Conservation (phyloP, 306 rosid genomes). For the Prunus persica region DNA sequence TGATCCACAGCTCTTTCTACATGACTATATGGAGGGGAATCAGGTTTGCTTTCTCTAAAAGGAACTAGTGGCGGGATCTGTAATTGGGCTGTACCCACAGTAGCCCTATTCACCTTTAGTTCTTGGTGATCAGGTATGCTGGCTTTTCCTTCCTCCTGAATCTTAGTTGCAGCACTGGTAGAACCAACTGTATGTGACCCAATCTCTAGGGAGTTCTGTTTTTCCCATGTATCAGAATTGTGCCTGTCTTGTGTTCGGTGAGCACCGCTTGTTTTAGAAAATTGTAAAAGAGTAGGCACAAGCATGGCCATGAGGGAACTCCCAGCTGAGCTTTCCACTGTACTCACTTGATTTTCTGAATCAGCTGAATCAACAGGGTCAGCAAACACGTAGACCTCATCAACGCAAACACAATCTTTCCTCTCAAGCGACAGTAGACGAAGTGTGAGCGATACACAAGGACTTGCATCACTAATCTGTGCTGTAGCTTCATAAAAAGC, state of each 20-base stretch:
- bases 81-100: conserved; percentile 29
- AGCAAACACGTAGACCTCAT: conserved; percentile 78
- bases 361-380: conserved; percentile 62
- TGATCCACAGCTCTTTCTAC: conserved; percentile 52
- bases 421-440: conserved; percentile 80
- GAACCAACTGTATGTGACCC: conserved; percentile 29
- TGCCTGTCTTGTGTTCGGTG: conserved; percentile 20
- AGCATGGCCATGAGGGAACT: conserved; percentile 84
- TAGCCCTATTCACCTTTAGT: conserved; percentile 31
- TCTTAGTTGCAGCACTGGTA: conserved; percentile 32
- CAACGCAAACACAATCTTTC: conserved; percentile 57
- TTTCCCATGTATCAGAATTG: conserved; percentile 38
- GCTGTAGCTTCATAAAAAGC: conserved; percentile 90
- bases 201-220: conserved; percentile 20
- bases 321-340: conserved; percentile 40
- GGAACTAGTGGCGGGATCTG: conserved; percentile 32
- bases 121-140: conserved; percentile 28
- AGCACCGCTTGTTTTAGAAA: conserved; percentile 54
- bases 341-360: conserved; percentile 42
- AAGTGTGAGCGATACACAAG: conserved; percentile 73
- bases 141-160: conserved; percentile 34
- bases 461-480: conserved; percentile 63
- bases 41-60: conserved; percentile 31
- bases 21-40: conserved; percentile 18
- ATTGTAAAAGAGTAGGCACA: conserved; percentile 72